phyloP scores from a whole-genome alignment of 192 early-diverging fungal species.

The Coemansia sp. region DNA sequence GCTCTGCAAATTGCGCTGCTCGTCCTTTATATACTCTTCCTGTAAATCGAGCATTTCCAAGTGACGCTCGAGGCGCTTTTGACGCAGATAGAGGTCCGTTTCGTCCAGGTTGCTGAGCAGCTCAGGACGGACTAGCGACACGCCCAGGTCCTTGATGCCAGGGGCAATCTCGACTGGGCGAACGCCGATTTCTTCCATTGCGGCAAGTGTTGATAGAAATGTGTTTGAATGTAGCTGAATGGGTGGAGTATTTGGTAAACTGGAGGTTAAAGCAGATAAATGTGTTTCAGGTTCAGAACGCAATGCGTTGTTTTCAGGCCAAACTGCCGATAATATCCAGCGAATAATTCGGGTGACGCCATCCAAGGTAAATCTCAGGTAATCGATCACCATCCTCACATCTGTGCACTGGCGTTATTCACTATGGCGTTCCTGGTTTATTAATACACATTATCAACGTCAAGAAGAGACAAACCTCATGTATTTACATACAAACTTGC shows the following conservation, averaged over 20 bases:
- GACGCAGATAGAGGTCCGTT: conserved; percentile 86
- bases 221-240: neutral
- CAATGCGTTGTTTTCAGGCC: neutral
- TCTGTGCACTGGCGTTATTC: neutral
- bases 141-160: conserved; percentile 52
- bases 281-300: neutral
- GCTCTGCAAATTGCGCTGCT: conserved; percentile 94
- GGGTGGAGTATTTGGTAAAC: neutral
- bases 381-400: neutral
- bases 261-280: neutral
- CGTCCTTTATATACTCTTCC: conserved; percentile 99
- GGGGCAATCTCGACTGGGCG: conserved; percentile 45
- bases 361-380: neutral
- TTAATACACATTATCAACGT: no score
- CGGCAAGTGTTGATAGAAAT: neutral
- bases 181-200: conserved; percentile 53
- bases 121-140: conserved; percentile 50
- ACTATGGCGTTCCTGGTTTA: no score
- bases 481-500: no score
- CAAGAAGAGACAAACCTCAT: no score
- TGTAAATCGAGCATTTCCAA: conserved; percentile 94
- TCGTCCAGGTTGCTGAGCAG: conserved; percentile 56
- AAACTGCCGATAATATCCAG: neutral
- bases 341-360: neutral
- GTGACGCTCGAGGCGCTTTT: conserved; percentile 93